A percentile compares a stretch with the other conserved stretches of the same genome.
These are phyloP conservation scores for Akanthomyces dipterigenus DNA, from an alignment of 2,329 filamentous ascomycete species.

Conservation along the genomic window DNA sequence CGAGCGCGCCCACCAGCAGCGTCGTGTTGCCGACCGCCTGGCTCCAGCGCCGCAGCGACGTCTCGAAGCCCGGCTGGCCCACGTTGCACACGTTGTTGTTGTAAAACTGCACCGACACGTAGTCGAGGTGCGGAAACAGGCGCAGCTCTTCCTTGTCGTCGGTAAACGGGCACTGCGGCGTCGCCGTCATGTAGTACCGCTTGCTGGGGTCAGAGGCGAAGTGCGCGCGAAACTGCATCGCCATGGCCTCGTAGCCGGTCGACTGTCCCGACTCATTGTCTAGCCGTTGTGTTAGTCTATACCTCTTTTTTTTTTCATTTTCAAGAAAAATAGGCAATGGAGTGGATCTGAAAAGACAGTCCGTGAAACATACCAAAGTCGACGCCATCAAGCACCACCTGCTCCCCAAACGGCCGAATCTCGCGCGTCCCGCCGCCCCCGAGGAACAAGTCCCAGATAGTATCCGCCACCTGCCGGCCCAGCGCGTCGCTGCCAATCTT, in stretches of 20 bases:
- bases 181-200: conserved; percentile 50
- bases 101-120: conserved; percentile 60
- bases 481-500: conserved; percentile 40
- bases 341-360: too few relatives aligned
- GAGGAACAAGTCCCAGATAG: conserved; percentile 64
- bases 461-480: conserved; percentile 49
- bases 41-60: conserved; percentile 61
- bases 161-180: conserved; percentile 60
- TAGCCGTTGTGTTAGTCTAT: neutral
- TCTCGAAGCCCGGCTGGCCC: conserved; percentile 48
- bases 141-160: conserved; percentile 38
- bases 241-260: conserved; percentile 54
- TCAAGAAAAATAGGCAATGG: too few relatives aligned
- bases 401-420: conserved; percentile 60
- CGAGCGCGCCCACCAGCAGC: conserved; percentile 53
- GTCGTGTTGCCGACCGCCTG: conserved; percentile 47
- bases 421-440: conserved; percentile 30
- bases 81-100: conserved; percentile 56
- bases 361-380: conserved; percentile 41
- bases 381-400: conserved; percentile 62
- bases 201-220: conserved; percentile 45
- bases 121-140: conserved; percentile 39
- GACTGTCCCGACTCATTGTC: conserved; percentile 53
- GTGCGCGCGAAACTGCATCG: conserved; percentile 42
- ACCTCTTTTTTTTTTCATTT: too few relatives aligned